Conservation (phyloP, 352 stramenopile genomes). For the Globisporangium sylvaticum region DNA sequence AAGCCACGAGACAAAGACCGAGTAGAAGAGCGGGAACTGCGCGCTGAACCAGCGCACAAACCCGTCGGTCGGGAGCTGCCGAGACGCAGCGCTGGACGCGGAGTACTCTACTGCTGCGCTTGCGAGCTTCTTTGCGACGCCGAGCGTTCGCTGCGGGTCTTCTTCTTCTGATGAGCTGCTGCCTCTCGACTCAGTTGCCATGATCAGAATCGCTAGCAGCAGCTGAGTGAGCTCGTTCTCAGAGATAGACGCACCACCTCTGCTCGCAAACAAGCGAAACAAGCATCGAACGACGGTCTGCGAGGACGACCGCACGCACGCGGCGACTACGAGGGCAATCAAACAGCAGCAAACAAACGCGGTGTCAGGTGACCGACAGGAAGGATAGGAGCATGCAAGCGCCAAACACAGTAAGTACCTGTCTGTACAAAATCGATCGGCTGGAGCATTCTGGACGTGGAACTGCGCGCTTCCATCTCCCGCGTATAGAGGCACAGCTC, state of each 20-base stretch:
- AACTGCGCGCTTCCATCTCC: conserved; percentile 12
- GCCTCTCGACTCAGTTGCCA: conserved; percentile 32
- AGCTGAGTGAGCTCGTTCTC: conserved; percentile 42
- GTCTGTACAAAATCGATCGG: conserved; percentile 59
- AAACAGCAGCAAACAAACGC: not conserved
- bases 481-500: conserved; percentile 44
- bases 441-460: conserved; percentile 22
- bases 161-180: conserved; percentile 10
- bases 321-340: conserved; percentile 35
- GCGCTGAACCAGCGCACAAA: conserved; percentile 57
- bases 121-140: conserved; percentile 38
- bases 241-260: conserved; percentile 26
- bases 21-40: conserved; percentile 73
- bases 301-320: conserved; percentile 61
- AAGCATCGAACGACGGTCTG: conserved; percentile 49
- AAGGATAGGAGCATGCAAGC: not conserved
- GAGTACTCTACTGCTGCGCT: conserved; percentile 22
- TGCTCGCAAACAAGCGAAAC: conserved; percentile 50
- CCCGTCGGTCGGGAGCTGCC: conserved; percentile 44
- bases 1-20: conserved; percentile 76
- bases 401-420: conserved; percentile 24
- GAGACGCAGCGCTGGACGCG: conserved; percentile 4
- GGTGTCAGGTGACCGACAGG: not conserved
- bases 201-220: conserved; percentile 45
- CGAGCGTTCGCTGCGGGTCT: conserved; percentile 26